Evolutionary conservation across 1,139 yeast species (phyloP), one percentile per base, ranked within the genome.

Genomic region (Yueomyces sp.): DNA sequence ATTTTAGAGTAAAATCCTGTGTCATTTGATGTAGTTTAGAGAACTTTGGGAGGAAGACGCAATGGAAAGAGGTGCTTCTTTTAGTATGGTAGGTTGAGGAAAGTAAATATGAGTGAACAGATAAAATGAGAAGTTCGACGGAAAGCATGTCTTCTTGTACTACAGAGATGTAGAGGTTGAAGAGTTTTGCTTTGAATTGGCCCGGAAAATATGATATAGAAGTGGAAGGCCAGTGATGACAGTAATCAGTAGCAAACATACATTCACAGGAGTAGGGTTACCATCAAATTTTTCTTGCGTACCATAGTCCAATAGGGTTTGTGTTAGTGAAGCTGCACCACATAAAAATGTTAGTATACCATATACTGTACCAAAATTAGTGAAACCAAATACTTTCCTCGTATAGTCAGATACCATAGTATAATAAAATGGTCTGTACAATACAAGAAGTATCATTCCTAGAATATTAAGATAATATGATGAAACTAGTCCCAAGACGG

Each of bases 301-400:
- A 32, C 71, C 54, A 41, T 66, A 68, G 57, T 87, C 96, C 60
- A 87, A 64, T 3, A 68, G 66, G 32, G 82, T 78, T 57, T 85
- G 95, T 11, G 75, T 57, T 50, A 86, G 68, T 60, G 86, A 89
- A 61, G 81, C 75, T 28, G 81, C 53, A 2, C 96, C 96, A 12
- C 95, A 76, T 47, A 83, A 67, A 46, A 89, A 81, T 55, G 86
- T 84, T 54, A 86, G 73, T 8, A 89, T 67, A 0, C 97, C 97
- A 59, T 89, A 89, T n/a, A 87, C 78, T 1, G 89, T 80, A 36
- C 96, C 96, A 64, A 89, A 89, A 1, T 94, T 86, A 45, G 78
- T 82, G 61, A 83, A 87, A 0, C 97, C 97, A 66, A 89, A 89
- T 26, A 87, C 93, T 57, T 89, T 89, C 38, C 95, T 94, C 58